These are phyloP conservation scores for Protea cynaroides DNA, from an alignment of 164 flowering plant genomes.

Conservation along the genomic window DNA sequence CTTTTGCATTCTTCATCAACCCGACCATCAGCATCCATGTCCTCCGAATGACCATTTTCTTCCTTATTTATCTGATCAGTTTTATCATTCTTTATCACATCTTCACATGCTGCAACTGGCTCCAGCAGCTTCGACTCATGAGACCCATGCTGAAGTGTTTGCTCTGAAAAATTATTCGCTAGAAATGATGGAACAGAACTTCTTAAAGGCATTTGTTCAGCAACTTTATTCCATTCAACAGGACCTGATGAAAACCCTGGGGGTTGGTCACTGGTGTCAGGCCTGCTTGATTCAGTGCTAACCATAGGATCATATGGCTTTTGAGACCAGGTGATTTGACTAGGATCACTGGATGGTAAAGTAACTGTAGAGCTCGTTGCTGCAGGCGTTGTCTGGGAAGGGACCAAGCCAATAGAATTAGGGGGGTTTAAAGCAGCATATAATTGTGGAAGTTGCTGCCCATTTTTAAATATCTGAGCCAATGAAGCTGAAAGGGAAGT, in stretches of 20 bases:
- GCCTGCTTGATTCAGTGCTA: slow-evolving; percentile 22
- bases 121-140: slow-evolving; percentile 14
- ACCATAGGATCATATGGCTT: slow-evolving; percentile 34
- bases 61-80: slow-evolving; percentile 13
- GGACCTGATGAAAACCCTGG: slow-evolving; percentile 6
- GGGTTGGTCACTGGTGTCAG: slow-evolving; percentile 8
- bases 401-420: slow-evolving; percentile 16
- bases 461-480: slow-evolving; percentile 49
- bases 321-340: slow-evolving; percentile 16
- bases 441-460: slow-evolving; percentile 46
- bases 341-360: slow-evolving; percentile 15
- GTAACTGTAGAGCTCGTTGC: slow-evolving; percentile 15
- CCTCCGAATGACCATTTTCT: slow-evolving; percentile 23
- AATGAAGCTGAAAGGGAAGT: slow-evolving; percentile 43
- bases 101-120: slow-evolving; percentile 10
- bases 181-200: slow-evolving; percentile 12
- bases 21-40: slow-evolving; percentile 23
- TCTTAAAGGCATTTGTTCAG: slow-evolving; percentile 9
- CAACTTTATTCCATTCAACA: slow-evolving; percentile 9
- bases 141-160: slow-evolving; percentile 10
- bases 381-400: slow-evolving; percentile 18
- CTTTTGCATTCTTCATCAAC: slow-evolving; percentile 28
- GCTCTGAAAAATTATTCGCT: slow-evolving; percentile 9
- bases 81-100: slow-evolving; percentile 3
- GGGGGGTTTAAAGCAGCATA: slow-evolving; percentile 37